These are phyloP conservation scores for Talaromyces liani DNA, from an alignment of 495 filamentous ascomycete species.

Conservation along the genomic window DNA sequence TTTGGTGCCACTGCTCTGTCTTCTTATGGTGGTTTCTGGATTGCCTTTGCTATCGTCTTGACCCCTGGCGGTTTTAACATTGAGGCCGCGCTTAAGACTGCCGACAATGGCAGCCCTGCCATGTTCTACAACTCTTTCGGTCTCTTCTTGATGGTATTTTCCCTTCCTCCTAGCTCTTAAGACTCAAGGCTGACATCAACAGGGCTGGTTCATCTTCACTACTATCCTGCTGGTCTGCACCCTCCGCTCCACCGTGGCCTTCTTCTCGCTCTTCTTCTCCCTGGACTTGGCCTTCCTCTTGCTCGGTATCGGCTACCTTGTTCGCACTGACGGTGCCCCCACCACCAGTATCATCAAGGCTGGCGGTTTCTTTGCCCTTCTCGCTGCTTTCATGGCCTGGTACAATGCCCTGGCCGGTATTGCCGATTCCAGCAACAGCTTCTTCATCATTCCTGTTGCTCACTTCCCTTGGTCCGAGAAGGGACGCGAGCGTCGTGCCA, in stretches of 20 bases:
- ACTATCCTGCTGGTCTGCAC: conserved; percentile 81
- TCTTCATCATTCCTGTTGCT: conserved; percentile 90
- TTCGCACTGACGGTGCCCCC: conserved; percentile 33
- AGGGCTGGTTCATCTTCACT: conserved; percentile 98
- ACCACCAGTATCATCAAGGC: conserved; percentile 57
- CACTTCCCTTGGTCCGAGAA: conserved; percentile 98
- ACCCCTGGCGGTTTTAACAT: conserved; percentile 73
- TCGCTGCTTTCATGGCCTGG: conserved; percentile 90
- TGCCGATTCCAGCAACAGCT: conserved; percentile 77
- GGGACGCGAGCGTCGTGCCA: conserved; percentile 53
- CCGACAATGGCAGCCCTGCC: conserved; percentile 10
- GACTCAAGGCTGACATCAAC: conserved; percentile 11
- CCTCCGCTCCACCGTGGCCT: conserved; percentile 86
- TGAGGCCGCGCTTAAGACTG: conserved; percentile 14
- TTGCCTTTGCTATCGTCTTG: conserved; percentile 81
- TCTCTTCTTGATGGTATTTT: conserved; percentile 70
- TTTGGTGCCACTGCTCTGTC: conserved; percentile 96
- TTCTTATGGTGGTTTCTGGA: conserved; percentile 97
- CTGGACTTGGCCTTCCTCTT: conserved; percentile 90
- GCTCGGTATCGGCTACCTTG: conserved; percentile 69
- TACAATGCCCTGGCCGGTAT: conserved; percentile 97
- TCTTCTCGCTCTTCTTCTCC: conserved; percentile 91
- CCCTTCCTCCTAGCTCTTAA: not conserved
- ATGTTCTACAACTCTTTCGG: conserved; percentile 65
- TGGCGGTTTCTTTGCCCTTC: conserved; percentile 79